Evolutionary conservation across 2,329 filamentous ascomycete species (phyloP).

Genomic region (Onygenales sp.): DNA sequence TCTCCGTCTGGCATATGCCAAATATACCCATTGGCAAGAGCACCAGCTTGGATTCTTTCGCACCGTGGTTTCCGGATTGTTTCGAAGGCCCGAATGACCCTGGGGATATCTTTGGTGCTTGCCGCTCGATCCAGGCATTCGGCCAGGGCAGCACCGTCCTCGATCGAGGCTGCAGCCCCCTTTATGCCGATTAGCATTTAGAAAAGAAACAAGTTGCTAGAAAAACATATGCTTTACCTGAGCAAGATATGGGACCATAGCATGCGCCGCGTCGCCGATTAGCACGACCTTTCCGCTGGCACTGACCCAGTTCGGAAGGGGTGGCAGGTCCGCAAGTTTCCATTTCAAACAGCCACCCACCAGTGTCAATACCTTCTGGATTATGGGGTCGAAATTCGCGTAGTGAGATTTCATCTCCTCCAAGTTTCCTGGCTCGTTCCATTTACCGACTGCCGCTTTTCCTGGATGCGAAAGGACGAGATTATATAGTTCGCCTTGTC

Average conservation of each 20-base stretch:
- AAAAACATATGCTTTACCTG: conserved; percentile 14
- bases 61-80: conserved; percentile 2
- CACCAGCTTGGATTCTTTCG: conserved; percentile 2
- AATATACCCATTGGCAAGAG: conserved; percentile 1
- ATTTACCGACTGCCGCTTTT: conserved; percentile 3
- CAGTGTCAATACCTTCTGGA: neutral
- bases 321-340: no score
- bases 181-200: neutral
- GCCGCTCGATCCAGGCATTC: conserved; percentile 4
- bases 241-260: conserved; percentile 36
- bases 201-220: neutral
- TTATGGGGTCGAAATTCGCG: conserved; percentile 7
- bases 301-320: no score
- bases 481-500: conserved; percentile 15
- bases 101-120: neutral
- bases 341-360: no score
- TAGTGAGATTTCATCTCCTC: conserved; percentile 10
- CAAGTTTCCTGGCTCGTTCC: conserved; percentile 11
- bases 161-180: conserved; percentile 32
- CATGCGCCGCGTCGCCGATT: conserved; percentile 35
- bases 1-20: conserved; percentile 1
- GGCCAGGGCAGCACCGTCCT: conserved; percentile 31
- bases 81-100: conserved; percentile 1
- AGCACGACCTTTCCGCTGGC: conserved; percentile 23
- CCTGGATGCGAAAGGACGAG: conserved; percentile 16